Evolutionary conservation across 1,139 yeast species (phyloP).

Genomic region (Yamadazyma spencermartinsiae): DNA sequence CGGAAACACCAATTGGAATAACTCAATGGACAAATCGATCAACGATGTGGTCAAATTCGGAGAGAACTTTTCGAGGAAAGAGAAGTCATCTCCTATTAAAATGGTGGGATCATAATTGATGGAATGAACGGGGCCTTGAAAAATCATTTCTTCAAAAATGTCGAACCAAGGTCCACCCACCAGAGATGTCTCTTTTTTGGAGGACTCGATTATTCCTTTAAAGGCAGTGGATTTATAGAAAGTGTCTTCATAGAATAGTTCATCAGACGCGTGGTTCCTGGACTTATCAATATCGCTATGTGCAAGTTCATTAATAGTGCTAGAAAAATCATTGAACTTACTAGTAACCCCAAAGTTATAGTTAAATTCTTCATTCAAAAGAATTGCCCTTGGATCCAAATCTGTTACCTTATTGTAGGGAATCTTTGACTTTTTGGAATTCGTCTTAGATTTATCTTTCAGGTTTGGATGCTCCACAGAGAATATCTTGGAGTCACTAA

Average conservation of each 20-base stretch:
- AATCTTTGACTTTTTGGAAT: slow-evolving; percentile 17
- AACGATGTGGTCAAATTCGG: slow-evolving; percentile 51
- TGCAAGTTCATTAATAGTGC: slow-evolving; percentile 27
- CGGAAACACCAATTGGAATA: slow-evolving; percentile 73
- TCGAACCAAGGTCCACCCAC: slow-evolving; percentile 31
- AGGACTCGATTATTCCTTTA: slow-evolving; percentile 10
- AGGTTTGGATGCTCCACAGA: slow-evolving; percentile 21
- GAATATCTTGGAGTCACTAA: slow-evolving; percentile 41
- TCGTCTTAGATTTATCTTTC: slow-evolving; percentile 26
- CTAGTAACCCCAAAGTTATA: slow-evolving; percentile 44
- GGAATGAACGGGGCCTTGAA: slow-evolving; percentile 27
- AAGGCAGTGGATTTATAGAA: slow-evolving; percentile 11
- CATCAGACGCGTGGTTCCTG: slow-evolving; percentile 12
- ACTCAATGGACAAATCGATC: slow-evolving; percentile 74
- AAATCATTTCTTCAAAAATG: slow-evolving; percentile 27
- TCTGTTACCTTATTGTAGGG: slow-evolving; percentile 22
- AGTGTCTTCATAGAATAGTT: slow-evolving; percentile 17
- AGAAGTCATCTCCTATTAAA: slow-evolving; percentile 28
- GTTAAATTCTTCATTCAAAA: slow-evolving; percentile 36
- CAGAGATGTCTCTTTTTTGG: slow-evolving; percentile 1
- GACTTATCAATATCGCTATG: slow-evolving; percentile 1
- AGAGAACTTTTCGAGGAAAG: slow-evolving; percentile 25
- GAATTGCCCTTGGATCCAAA: slow-evolving; percentile 21
- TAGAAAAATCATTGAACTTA: slow-evolving; percentile 24
- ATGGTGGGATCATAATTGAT: slow-evolving; percentile 39